These are phyloP conservation scores for Haplosporangium gracile DNA, from an alignment of 192 early-diverging fungal species.

Conservation along the genomic window DNA sequence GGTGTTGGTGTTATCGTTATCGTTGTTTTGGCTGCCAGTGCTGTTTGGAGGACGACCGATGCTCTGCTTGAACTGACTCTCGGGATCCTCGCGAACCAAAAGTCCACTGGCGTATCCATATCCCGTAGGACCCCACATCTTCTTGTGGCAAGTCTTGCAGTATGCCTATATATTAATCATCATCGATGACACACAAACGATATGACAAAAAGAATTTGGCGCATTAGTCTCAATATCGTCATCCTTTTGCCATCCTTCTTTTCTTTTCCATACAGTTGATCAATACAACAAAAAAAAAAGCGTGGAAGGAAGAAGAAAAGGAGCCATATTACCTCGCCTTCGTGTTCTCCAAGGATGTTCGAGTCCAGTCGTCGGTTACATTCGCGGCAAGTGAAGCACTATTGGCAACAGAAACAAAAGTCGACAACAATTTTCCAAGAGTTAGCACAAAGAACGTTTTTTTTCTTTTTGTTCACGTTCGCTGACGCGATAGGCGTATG, in stretches of 20 bases:
- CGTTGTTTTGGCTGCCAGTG: conserved; percentile 2
- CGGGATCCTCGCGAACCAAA: conserved; percentile 45
- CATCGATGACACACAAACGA: not conserved
- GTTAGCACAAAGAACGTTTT: not conserved
- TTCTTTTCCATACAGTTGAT: not conserved
- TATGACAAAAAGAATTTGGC: not conserved
- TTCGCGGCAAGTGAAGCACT: conserved; percentile 55
- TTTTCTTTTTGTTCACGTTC: not conserved
- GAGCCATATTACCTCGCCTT: conserved; percentile 60
- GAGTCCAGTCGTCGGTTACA: conserved; percentile 71
- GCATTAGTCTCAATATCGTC: not conserved
- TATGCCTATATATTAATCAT: conserved; percentile 57
- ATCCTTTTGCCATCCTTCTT: not conserved
- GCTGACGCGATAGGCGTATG: not conserved
- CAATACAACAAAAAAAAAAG: not conserved
- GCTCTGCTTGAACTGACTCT: conserved; percentile 50
- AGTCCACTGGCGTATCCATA: conserved; percentile 46
- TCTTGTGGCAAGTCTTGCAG: conserved; percentile 68
- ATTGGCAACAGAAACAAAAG: not conserved
- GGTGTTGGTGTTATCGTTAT: conserved; percentile 1
- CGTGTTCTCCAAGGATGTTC: conserved; percentile 63
- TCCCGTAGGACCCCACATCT: conserved; percentile 71
- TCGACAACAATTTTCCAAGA: not conserved
- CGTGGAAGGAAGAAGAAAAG: not conserved
- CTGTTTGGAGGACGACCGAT: conserved; percentile 43